Evolutionary conservation across 345 rosid species (phyloP).

Genomic region (Citrus inodora): DNA sequence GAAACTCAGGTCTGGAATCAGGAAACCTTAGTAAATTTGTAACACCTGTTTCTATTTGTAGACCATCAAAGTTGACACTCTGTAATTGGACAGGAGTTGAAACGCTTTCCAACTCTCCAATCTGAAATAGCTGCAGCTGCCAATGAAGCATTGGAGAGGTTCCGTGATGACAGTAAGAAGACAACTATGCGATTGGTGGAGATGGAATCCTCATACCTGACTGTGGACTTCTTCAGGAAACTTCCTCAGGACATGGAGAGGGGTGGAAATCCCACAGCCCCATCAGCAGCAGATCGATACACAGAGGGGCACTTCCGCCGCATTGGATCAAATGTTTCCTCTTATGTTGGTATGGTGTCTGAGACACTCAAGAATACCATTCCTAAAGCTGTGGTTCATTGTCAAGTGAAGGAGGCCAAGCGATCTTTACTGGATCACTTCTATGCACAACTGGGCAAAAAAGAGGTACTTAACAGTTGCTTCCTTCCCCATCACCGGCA

Average conservation of each 20-base stretch:
- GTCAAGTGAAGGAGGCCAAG: slow-evolving; percentile 66
- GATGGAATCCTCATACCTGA: slow-evolving; percentile 70
- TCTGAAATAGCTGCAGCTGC: slow-evolving; percentile 50
- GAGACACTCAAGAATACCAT: slow-evolving; percentile 47
- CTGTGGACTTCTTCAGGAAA: slow-evolving; percentile 62
- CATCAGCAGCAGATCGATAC: slow-evolving; percentile 30
- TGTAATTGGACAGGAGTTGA: slow-evolving; percentile 47
- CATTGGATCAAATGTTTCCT: slow-evolving; percentile 55
- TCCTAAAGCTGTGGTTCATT: slow-evolving; percentile 66
- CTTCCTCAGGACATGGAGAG: slow-evolving; percentile 53
- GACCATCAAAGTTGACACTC: background rate
- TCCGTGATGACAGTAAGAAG: slow-evolving; percentile 55
- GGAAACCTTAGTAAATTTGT: background rate
- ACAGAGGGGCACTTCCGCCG: slow-evolving; percentile 52
- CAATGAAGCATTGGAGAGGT: slow-evolving; percentile 48
- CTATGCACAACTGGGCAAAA: slow-evolving; percentile 47
- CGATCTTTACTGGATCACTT: slow-evolving; percentile 47
- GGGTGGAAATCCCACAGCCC: slow-evolving; percentile 38
- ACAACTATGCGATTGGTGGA: slow-evolving; percentile 55
- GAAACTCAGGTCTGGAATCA: slow-evolving; percentile 52
- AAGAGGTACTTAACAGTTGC: slow-evolving; percentile 33
- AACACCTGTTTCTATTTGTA: background rate
- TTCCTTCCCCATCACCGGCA: background rate
- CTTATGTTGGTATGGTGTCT: slow-evolving; percentile 57
- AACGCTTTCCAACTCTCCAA: slow-evolving; percentile 62